Base-by-base conservation (phyloP, 176 grass and related monocot species). In the Rhynchospora pubera region DNA sequence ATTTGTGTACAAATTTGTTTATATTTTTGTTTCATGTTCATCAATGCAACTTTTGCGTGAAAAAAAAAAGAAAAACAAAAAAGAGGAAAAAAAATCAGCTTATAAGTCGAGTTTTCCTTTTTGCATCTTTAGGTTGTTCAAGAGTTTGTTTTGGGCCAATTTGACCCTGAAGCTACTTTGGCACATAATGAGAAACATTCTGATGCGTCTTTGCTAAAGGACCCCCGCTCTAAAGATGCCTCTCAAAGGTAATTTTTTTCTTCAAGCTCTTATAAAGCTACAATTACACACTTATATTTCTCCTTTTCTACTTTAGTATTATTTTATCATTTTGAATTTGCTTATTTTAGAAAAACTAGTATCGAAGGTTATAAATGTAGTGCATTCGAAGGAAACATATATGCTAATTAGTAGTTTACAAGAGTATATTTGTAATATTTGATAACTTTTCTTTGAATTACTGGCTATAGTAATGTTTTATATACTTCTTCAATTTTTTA, bases 141-240 rank as follows among this genome's bases (percentile, higher is more conserved):
- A 93, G 91, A 99, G 85, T 99, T 93, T 90, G 84, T 99, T 84
- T 85, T 99, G 87, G 96, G 96, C 7, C 66, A 87, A 85, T 99
- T 86, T 53, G 92, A 93, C 10, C 51, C 83, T 56, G 89, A 99
- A 60, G 96, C 89, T 64, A 99, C 96, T 52, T 64, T 65, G 75
- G 76, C 72, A 39, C 90, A 88, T 63, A 86, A 93, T 68, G 83
- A 99, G 34, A 99, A 99, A 57, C 87, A 72, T 43, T 88, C 82
- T 71, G 85, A 90, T 81, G 60, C 80, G 14, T 87, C 84, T 66
- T 64, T 82, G 43, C 74, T 90, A 14, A 87, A 88, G 72, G 87
- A 87, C n/a, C 76, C 79, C 82, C 86, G 43, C 0, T 77, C 85
- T 57, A 91, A 86, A 89, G 92, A 93, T 91, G 87, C 86, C 47